A percentile compares a stretch with the other conserved stretches of the same genome.
Evolutionary conservation across 306 rosid genomes (phyloP).

Genomic region (Mimosa pudica): DNA sequence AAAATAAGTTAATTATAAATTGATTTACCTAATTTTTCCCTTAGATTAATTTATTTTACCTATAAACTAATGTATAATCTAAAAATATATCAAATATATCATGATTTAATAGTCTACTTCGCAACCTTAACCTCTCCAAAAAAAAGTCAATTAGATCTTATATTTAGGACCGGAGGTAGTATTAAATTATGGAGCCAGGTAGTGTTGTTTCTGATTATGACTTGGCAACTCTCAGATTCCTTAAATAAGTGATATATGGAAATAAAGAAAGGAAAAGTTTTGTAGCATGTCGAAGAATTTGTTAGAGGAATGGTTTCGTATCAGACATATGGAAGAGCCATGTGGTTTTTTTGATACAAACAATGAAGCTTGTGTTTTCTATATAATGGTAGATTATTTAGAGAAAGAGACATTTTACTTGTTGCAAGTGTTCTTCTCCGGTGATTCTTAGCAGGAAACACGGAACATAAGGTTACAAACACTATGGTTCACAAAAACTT

Average conservation of each 20-base stretch:
- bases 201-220: conserved; percentile 37
- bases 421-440: conserved; percentile 3
- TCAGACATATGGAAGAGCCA: background rate
- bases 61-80: too few relatives aligned
- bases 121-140: too few relatives aligned
- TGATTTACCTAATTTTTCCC: too few relatives aligned
- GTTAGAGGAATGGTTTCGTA: conserved; percentile 3
- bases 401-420: conserved; percentile 24
- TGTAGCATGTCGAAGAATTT: conserved; percentile 34
- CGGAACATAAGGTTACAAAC: conserved; percentile 12
- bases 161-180: too few relatives aligned
- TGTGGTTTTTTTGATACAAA: background rate
- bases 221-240: conserved; percentile 33
- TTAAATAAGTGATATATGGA: conserved; percentile 10
- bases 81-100: too few relatives aligned
- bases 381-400: background rate
- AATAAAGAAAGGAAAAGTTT: conserved; percentile 19
- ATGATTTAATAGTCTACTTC: too few relatives aligned
- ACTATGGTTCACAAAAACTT: too few relatives aligned
- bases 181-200: conserved; percentile 43
- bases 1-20: too few relatives aligned
- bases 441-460: too few relatives aligned
- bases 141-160: too few relatives aligned
- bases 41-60: too few relatives aligned
- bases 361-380: background rate